These are phyloP conservation scores for Trichoderma sp. DNA, from an alignment of 2,329 filamentous ascomycete genomes.

Conservation along the genomic window DNA sequence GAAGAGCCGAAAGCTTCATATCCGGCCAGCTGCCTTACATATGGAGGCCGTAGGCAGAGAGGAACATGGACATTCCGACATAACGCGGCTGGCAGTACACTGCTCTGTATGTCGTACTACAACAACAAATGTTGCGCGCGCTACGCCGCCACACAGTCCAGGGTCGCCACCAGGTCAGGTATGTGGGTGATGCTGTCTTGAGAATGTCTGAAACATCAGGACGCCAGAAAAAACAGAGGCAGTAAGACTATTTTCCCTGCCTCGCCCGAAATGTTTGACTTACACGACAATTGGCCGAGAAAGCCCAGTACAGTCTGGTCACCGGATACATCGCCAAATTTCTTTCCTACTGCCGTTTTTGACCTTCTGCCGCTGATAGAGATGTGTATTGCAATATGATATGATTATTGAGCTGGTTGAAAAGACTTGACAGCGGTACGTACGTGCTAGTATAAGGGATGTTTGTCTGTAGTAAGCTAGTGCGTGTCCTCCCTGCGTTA, in stretches of 20 bases:
- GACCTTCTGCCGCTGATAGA: neutral
- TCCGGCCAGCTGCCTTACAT: neutral
- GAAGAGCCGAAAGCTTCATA: neutral
- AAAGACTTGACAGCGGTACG: neutral
- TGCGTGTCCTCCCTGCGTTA: neutral
- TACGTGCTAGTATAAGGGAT: neutral
- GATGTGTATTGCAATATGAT: neutral
- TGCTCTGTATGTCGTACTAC: neutral
- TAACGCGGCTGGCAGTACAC: neutral
- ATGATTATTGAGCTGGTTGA: neutral
- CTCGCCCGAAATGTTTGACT: slow-evolving; percentile 17
- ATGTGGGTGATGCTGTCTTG: slow-evolving; percentile 13
- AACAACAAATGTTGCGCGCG: neutral
- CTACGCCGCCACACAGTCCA: neutral
- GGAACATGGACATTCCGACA: slow-evolving; percentile 11
- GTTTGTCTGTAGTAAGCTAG: neutral
- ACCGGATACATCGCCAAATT: neutral
- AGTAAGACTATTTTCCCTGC: slow-evolving; percentile 5
- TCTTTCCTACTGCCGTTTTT: neutral
- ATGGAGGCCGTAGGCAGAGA: neutral
- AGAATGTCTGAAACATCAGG: neutral
- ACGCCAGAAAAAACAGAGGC: neutral
- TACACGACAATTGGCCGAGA: slow-evolving; percentile 5
- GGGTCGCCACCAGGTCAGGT: slow-evolving; percentile 3
- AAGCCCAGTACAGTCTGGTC: neutral